Evolutionary conservation across 2,329 filamentous ascomycete genomes (phyloP).

Genomic region (Dactylonectria macrodidyma): DNA sequence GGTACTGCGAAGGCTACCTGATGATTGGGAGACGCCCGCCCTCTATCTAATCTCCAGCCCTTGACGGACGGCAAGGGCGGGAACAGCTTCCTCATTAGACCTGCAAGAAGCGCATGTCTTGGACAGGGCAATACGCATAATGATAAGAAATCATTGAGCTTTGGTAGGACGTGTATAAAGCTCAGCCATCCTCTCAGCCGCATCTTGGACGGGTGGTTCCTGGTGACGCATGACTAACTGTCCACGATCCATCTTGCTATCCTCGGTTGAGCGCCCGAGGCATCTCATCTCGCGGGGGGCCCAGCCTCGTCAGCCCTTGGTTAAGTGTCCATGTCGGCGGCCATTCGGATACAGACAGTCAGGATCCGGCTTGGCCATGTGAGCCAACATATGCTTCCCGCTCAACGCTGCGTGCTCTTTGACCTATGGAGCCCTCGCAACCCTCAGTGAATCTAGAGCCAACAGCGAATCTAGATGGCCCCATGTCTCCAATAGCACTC

Average conservation of each 20-base stretch:
- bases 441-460: neutral
- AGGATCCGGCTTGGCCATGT: neutral
- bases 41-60: slow-evolving; percentile 46
- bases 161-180: slow-evolving; percentile 18
- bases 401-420: slow-evolving; percentile 4
- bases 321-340: slow-evolving; percentile 10
- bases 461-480: slow-evolving; percentile 23
- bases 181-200: neutral
- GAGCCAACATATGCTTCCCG: neutral
- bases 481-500: slow-evolving; percentile 8
- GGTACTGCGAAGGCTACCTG: slow-evolving; percentile 33
- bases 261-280: neutral
- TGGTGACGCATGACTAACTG: neutral
- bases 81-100: slow-evolving; percentile 37
- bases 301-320: slow-evolving; percentile 4
- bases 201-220: neutral
- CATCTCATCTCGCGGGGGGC: neutral
- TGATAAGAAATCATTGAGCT: slow-evolving; percentile 18
- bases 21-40: slow-evolving; percentile 43
- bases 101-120: slow-evolving; percentile 36
- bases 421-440: neutral
- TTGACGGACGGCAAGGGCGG: slow-evolving; percentile 36
- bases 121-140: slow-evolving; percentile 16
- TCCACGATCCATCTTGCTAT: neutral
- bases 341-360: slow-evolving; percentile 2